Evolutionary conservation across 2,329 filamentous ascomycete genomes (phyloP), one percentile per base, ranked within the genome.

Genomic region (Iodosphaeria phyllophila): DNA sequence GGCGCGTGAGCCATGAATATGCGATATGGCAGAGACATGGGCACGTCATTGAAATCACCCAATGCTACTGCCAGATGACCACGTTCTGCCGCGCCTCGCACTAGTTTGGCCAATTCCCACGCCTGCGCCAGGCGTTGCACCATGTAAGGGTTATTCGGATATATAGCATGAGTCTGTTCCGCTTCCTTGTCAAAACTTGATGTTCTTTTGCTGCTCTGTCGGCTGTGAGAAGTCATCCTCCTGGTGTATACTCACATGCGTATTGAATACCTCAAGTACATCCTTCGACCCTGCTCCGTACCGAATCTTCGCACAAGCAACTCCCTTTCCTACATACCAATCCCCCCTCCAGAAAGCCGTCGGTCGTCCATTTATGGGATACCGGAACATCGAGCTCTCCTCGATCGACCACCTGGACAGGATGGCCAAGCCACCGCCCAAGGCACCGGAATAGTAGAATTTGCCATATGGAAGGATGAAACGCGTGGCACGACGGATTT

Each of bases 31-130:
- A 92, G 67, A 14, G 80, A 91, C 20, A 75, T 51, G 1, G 89
- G 89, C n/a, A 82, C 58, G 76, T 92, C 92, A 52, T 95, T 95
- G 56, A 95, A 93, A 54, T 95, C 89, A 14, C 89, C 89, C 27
- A 92, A 56, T 5, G 74, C 84, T 21, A 95, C 56, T 25, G 84
- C 83, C 16, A 95, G 59, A 44, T 86, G 78, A 5, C 83, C 82
- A 9, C 75, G 61, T 36, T 83, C 76, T 2, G 73, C 65, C 22
- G 86, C 84, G 29, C 68, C 76, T 24, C 79, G 72, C 54, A 93
- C 75, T 22, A 92, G 60, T 48, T 92, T 92, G 26, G 84, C 67
- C 29, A 93, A 78, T 46, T 93, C 78, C 89, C 89, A 98, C 24
- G 83, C 77, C 53, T 98, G 86, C 4, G 86, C 76, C 11, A 79